phyloP scores from a whole-genome alignment of 306 rosid species.

The Cicer chorassanicum region DNA sequence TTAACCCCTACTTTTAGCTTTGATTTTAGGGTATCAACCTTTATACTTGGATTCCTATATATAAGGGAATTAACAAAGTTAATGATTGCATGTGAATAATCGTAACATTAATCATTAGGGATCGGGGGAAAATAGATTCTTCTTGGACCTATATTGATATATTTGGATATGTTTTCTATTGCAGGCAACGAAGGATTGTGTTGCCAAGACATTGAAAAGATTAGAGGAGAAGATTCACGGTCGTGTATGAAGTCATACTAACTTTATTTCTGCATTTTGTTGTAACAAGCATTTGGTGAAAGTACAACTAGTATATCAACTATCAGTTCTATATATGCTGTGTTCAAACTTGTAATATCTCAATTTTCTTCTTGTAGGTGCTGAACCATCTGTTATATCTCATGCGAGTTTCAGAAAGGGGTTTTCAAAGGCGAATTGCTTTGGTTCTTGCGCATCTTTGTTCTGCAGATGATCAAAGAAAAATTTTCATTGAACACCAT shows the following conservation, averaged over 20 bases:
- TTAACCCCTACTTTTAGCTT: constrained; percentile 9
- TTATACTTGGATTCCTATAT: constrained; percentile 36
- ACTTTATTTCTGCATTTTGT: constrained; percentile 30
- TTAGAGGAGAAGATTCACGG: constrained; percentile 96
- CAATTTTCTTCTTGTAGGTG: constrained; percentile 64
- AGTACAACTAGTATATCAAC: constrained; percentile 11
- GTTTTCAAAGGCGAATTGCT: constrained; percentile 84
- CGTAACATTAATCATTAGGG: constrained; percentile 17
- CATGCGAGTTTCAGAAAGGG: constrained; percentile 84
- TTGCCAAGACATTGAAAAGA: constrained; percentile 97
- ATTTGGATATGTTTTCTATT: constrained; percentile 42
- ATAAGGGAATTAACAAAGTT: constrained; percentile 14
- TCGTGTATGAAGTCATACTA: constrained; percentile 65
- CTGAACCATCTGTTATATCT: constrained; percentile 84
- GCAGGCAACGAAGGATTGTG: constrained; percentile 99
- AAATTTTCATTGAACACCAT: constrained; percentile 74
- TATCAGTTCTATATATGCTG: background rate
- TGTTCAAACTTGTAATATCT: constrained; percentile 45
- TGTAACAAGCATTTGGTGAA: constrained; percentile 32
- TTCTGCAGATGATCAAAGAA: constrained; percentile 78
- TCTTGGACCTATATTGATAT: constrained; percentile 33
- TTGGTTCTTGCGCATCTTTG: constrained; percentile 98
- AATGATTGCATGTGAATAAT: constrained; percentile 7
- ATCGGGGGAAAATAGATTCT: constrained; percentile 10
- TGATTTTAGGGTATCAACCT: constrained; percentile 34